Percentiles rank a stretch among this genome's conserved stretches.
These are phyloP conservation scores for Pseudoperonospora humuli DNA, from an alignment of 352 stramenopile genomes.

Conservation along the genomic window DNA sequence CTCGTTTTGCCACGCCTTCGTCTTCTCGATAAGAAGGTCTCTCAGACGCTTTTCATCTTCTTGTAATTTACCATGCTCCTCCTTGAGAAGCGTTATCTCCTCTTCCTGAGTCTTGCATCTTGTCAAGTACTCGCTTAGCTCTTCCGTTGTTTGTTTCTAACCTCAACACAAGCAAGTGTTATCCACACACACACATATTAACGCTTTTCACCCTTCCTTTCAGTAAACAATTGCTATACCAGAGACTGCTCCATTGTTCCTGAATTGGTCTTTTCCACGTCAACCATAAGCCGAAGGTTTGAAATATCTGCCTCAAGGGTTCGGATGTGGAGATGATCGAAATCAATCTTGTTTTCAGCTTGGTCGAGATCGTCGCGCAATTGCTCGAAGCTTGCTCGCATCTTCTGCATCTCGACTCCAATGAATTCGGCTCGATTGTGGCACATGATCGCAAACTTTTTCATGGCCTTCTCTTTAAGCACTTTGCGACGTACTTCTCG, in stretches of 20 bases:
- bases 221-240: constrained; percentile 28
- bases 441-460: constrained; percentile 60
- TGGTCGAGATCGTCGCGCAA: constrained; percentile 50
- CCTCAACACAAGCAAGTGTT: background rate
- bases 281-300: constrained; percentile 57
- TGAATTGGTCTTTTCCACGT: constrained; percentile 49
- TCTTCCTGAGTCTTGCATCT: constrained; percentile 29
- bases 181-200: background rate
- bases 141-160: constrained; percentile 47
- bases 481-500: constrained; percentile 61
- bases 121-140: constrained; percentile 35
- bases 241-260: constrained; percentile 38
- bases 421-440: constrained; percentile 53
- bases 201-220: no score
- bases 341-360: constrained; percentile 68
- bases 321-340: constrained; percentile 50
- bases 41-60: constrained; percentile 51
- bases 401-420: constrained; percentile 44
- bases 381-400: constrained; percentile 33
- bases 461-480: constrained; percentile 63
- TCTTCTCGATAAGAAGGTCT: constrained; percentile 49
- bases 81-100: no score
- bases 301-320: constrained; percentile 53
- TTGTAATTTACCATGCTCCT: constrained; percentile 32
- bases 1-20: constrained; percentile 64